These are phyloP conservation scores for Malassezia psittaci DNA, from an alignment of 1,284 basidiomycete species.

Conservation along the genomic window DNA sequence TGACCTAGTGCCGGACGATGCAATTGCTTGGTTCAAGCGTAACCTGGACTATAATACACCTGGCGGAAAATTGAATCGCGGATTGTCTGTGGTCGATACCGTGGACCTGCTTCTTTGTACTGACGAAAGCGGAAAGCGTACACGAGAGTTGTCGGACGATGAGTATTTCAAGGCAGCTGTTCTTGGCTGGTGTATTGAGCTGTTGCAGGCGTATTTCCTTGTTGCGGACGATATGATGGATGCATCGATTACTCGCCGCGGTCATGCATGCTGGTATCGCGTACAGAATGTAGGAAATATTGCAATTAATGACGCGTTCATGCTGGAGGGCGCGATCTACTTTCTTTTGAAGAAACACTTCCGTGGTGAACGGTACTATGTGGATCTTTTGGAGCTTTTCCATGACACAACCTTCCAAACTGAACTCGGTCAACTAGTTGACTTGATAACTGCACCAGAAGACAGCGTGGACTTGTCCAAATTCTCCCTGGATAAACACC, in stretches of 20 bases:
- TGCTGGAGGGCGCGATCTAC: slow-evolving; percentile 93
- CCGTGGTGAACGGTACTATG: slow-evolving; percentile 69
- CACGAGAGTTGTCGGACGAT: slow-evolving; percentile 33
- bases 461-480: slow-evolving; percentile 73
- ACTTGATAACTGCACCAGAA: slow-evolving; percentile 89
- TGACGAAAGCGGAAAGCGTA: slow-evolving; percentile 56
- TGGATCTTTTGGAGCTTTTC: slow-evolving; percentile 81
- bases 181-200: slow-evolving; percentile 90
- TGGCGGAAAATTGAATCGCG: slow-evolving; percentile 91
- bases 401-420: slow-evolving; percentile 86
- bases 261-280: slow-evolving; percentile 91
- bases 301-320: slow-evolving; percentile 92
- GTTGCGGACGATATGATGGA: slow-evolving; percentile 99
- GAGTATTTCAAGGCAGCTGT: slow-evolving; percentile 85
- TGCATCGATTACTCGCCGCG: slow-evolving; percentile 78
- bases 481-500: slow-evolving; percentile 77
- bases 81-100: slow-evolving; percentile 86
- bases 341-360: slow-evolving; percentile 80
- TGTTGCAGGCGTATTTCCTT: slow-evolving; percentile 97
- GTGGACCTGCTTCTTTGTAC: slow-evolving; percentile 63
- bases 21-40: slow-evolving; percentile 64
- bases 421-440: slow-evolving; percentile 88
- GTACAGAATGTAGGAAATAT: slow-evolving; percentile 61
- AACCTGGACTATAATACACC: slow-evolving; percentile 82
- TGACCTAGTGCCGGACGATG: slow-evolving; percentile 61